phyloP scores from a whole-genome alignment of 2,329 filamentous ascomycete species.

The Colletotrichum sp. region DNA sequence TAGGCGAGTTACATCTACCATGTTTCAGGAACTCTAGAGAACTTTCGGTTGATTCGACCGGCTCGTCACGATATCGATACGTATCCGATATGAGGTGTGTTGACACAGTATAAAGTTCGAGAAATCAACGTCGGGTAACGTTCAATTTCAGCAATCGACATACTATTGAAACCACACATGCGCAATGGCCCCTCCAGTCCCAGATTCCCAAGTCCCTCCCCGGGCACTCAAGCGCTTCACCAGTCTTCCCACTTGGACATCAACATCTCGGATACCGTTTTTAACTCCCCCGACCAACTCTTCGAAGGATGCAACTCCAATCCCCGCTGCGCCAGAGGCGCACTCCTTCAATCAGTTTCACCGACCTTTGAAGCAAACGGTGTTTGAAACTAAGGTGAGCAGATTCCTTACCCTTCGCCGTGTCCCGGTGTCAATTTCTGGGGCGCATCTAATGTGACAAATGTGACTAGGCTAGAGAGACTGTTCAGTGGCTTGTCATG shows the following conservation, averaged over 20 bases:
- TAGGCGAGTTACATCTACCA: not conserved
- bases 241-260: not conserved
- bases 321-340: not conserved
- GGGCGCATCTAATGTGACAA: not conserved
- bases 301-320: not conserved
- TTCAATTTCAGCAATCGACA: not conserved
- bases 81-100: not conserved
- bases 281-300: not conserved
- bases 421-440: fast-evolving
- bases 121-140: not conserved
- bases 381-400: not conserved
- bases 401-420: not conserved
- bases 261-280: not conserved
- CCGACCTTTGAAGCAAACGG: not conserved
- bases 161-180: not conserved
- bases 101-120: not conserved
- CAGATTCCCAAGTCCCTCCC: not conserved
- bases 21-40: not conserved
- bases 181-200: not conserved
- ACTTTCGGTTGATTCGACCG: not conserved
- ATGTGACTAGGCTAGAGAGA: not conserved
- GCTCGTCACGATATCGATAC: not conserved
- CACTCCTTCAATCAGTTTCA: not conserved
- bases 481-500: not conserved
- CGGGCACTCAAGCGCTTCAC: not conserved